Percentiles rank a stretch among this genome's conserved stretches.
Evolutionary conservation across 352 stramenopile species (phyloP).

Genomic region (Pythium aristosporum): DNA sequence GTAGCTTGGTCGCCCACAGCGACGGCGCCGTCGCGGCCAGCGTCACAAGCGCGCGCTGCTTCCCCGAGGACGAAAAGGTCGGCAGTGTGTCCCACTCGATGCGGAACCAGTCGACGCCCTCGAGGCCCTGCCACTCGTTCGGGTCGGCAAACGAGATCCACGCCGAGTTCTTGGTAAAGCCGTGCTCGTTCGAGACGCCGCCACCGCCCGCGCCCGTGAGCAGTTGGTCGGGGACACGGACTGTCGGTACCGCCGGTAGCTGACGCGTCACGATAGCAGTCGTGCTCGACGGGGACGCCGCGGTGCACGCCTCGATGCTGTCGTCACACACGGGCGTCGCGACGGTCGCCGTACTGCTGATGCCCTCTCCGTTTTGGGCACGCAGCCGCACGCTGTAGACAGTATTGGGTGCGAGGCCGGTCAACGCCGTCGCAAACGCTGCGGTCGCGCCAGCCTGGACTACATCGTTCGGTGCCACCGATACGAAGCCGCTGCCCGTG

Average conservation of each 20-base stretch:
- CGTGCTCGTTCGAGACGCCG: conserved; percentile 42
- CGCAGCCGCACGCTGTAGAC: conserved; percentile 83
- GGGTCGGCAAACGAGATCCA: conserved; percentile 66
- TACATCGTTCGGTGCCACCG: conserved; percentile 22
- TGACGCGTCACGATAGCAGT: conserved; percentile 54
- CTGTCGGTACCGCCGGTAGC: conserved; percentile 43
- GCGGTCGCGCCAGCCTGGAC: background rate
- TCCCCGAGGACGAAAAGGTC: conserved; percentile 53
- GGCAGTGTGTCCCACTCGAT: conserved; percentile 88
- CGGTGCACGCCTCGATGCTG: conserved; percentile 78
- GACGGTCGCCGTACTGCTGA: conserved; percentile 48
- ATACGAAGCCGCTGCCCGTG: conserved; percentile 41
- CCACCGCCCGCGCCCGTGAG: conserved; percentile 23
- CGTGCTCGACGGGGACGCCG: conserved; percentile 10
- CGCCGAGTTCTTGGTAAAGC: conserved; percentile 64
- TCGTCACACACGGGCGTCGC: conserved; percentile 87
- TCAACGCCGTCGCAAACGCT: conserved; percentile 27
- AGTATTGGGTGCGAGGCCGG: conserved; percentile 41
- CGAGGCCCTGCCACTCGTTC: conserved; percentile 68
- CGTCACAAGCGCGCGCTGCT: conserved; percentile 39
- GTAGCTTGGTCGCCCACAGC: conserved; percentile 32
- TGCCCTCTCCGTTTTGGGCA: conserved; percentile 83
- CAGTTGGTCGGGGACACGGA: conserved; percentile 56
- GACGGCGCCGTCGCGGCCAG: conserved; percentile 36
- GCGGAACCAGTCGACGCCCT: conserved; percentile 83